phyloP scores from a whole-genome alignment of 495 filamentous ascomycete species.

The Neurospora sp. region DNA sequence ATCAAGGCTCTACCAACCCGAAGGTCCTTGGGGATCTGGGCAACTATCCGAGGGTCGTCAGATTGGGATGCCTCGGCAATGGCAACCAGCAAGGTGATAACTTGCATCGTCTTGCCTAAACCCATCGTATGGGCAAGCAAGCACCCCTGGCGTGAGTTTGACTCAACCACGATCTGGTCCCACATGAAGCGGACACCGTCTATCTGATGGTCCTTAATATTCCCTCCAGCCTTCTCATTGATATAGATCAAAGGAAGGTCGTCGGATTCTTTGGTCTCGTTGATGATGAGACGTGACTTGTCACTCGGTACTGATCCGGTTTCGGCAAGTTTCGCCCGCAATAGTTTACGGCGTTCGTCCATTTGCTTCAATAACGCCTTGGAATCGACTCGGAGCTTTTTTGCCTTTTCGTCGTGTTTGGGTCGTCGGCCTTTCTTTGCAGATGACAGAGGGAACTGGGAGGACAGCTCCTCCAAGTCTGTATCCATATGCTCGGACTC shows the following conservation, averaged over 20 bases:
- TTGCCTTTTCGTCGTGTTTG: constrained; percentile 37
- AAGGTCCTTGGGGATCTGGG: constrained; percentile 58
- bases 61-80: constrained; percentile 58
- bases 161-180: constrained; percentile 57
- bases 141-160: constrained; percentile 55
- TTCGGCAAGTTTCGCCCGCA: constrained; percentile 32
- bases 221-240: constrained; percentile 34
- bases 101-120: constrained; percentile 88
- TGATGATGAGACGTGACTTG: constrained; percentile 52
- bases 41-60: constrained; percentile 38
- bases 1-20: constrained; percentile 56
- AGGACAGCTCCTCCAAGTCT: constrained; percentile 1
- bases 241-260: constrained; percentile 42
- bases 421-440: constrained; percentile 38
- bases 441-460: constrained; percentile 5
- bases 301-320: constrained; percentile 32
- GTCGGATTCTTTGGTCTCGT: constrained; percentile 51
- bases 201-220: constrained; percentile 49
- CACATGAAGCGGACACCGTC: constrained; percentile 81
- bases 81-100: constrained; percentile 68
- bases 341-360: constrained; percentile 36
- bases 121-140: constrained; percentile 91
- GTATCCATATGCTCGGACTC: constrained; percentile 3
- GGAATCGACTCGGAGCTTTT: constrained; percentile 36
- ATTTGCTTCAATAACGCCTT: constrained; percentile 35